These are phyloP conservation scores for Rubroboletus pulcherrimus DNA, from an alignment of 768 basidiomycete genomes.

Conservation along the genomic window DNA sequence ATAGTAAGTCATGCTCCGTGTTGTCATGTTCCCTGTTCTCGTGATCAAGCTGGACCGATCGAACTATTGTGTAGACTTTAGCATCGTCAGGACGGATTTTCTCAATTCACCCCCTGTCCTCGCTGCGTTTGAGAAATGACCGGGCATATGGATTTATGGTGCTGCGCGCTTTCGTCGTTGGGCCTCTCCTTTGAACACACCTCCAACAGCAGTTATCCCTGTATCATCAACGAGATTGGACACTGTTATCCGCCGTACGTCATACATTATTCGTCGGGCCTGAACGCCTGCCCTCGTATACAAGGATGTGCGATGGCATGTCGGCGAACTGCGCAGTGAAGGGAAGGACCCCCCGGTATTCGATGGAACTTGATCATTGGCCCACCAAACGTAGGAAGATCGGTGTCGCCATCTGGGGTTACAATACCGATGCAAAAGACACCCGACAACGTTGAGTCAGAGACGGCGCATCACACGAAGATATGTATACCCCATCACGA, in stretches of 20 bases:
- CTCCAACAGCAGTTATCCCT: background rate
- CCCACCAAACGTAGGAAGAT: too few species aligned
- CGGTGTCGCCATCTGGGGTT: too few species aligned
- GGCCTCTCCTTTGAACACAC: background rate
- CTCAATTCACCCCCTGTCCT: constrained; percentile 13
- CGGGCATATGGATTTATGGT: background rate
- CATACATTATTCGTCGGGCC: background rate
- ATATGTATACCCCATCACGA: too few species aligned
- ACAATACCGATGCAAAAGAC: too few species aligned
- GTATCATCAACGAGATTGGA: background rate
- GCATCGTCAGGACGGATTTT: constrained; percentile 8
- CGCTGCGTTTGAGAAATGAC: constrained; percentile 18
- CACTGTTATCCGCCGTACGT: background rate
- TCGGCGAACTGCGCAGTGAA: too few species aligned
- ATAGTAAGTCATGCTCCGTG: constrained; percentile 34
- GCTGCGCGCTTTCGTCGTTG: background rate
- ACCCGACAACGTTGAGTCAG: too few species aligned
- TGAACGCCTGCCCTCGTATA: too few species aligned
- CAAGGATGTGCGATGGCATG: too few species aligned
- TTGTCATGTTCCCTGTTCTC: background rate
- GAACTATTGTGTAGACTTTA: constrained; percentile 1
- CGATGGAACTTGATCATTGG: too few species aligned
- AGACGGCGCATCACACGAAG: too few species aligned
- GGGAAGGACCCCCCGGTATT: too few species aligned
- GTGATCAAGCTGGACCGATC: background rate